A percentile compares a stretch with the other conserved stretches of the same genome.
Conservation (phyloP, 805 yeast genomes). For the Candida quercuum region DNA sequence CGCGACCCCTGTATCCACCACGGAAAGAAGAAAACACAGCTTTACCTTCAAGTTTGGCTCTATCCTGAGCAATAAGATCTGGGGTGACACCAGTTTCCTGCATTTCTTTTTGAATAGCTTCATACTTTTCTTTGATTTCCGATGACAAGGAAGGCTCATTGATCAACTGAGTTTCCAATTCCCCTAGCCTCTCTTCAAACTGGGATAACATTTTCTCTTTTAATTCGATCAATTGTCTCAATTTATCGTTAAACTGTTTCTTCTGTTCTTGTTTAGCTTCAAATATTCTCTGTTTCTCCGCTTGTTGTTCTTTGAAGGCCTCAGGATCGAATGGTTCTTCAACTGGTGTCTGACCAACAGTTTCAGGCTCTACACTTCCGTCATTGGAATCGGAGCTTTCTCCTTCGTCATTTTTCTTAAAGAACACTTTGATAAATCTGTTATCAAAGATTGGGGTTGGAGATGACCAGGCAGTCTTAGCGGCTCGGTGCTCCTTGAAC, state of each 20-base stretch:
- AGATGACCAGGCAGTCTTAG: slow-evolving; percentile 36
- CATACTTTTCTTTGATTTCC: slow-evolving; percentile 8
- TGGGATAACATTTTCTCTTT: slow-evolving; percentile 30
- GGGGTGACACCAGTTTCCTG: slow-evolving; percentile 16
- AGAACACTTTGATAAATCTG: slow-evolving; percentile 43
- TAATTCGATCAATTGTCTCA: slow-evolving; percentile 27
- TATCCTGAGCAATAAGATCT: slow-evolving; percentile 16
- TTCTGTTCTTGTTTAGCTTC: slow-evolving; percentile 32
- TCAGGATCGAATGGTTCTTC: slow-evolving; percentile 29
- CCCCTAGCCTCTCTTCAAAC: slow-evolving; percentile 25
- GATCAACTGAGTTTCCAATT: slow-evolving; percentile 12
- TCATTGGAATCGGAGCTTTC: not conserved
- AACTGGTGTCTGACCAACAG: slow-evolving; percentile 1
- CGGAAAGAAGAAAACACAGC: slow-evolving; percentile 2
- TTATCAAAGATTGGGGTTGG: slow-evolving; percentile 42
- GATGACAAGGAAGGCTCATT: slow-evolving; percentile 14
- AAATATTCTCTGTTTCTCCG: slow-evolving; percentile 34
- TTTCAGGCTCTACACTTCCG: not conserved
- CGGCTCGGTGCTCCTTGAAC: slow-evolving; percentile 30
- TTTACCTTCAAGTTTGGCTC: slow-evolving; percentile 13
- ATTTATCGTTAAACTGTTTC: slow-evolving; percentile 26
- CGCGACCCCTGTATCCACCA: slow-evolving; percentile 10
- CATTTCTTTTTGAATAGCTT: slow-evolving; percentile 16
- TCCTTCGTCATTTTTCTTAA: slow-evolving; percentile 20
- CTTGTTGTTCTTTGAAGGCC: slow-evolving; percentile 30